These are phyloP conservation scores for Guyanaporus albipodus DNA, from an alignment of 768 basidiomycete genomes.

Conservation along the genomic window DNA sequence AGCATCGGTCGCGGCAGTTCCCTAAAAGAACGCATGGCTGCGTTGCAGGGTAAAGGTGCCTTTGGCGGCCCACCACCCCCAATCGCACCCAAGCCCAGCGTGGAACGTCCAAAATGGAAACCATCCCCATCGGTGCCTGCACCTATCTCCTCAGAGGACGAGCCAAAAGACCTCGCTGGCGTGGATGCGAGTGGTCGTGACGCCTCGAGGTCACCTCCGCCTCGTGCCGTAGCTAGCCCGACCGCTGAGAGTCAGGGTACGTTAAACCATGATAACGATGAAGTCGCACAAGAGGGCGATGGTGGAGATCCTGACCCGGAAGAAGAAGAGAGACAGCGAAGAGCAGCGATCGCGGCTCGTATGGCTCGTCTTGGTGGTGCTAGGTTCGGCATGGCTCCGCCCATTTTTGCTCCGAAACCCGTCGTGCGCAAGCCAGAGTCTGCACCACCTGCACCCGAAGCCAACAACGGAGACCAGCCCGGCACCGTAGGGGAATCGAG, in stretches of 20 bases:
- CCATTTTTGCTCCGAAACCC: conserved; percentile 61
- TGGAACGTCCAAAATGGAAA: conserved; percentile 84
- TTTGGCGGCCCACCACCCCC: conserved; percentile 59
- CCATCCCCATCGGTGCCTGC: conserved; percentile 57
- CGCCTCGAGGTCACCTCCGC: conserved; percentile 35
- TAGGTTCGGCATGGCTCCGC: conserved; percentile 74
- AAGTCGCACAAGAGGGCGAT: conserved; percentile 19
- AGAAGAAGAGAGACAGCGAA: conserved; percentile 67
- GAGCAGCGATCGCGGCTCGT: conserved; percentile 85
- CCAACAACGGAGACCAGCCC: conserved; percentile 20
- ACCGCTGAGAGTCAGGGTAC: conserved; percentile 11
- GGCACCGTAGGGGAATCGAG: conserved; percentile 6
- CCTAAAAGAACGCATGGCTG: conserved; percentile 93
- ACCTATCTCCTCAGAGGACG: conserved; percentile 37
- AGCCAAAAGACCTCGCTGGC: conserved; percentile 32
- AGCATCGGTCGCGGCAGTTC: conserved; percentile 78
- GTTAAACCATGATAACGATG: conserved; percentile 28
- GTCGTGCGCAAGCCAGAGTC: conserved; percentile 30
- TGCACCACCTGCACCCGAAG: conserved; percentile 11
- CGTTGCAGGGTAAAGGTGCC: conserved; percentile 77
- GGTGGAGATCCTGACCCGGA: conserved; percentile 45
- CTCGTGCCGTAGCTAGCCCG: conserved; percentile 19
- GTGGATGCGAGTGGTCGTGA: conserved; percentile 21
- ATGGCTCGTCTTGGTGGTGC: conserved; percentile 93
- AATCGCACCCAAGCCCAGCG: conserved; percentile 44